A percentile compares a stretch with the other conserved stretches of the same genome.
phyloP scores from a whole-genome alignment of 2,329 filamentous ascomycete genomes.

The Fusarium sp. region DNA sequence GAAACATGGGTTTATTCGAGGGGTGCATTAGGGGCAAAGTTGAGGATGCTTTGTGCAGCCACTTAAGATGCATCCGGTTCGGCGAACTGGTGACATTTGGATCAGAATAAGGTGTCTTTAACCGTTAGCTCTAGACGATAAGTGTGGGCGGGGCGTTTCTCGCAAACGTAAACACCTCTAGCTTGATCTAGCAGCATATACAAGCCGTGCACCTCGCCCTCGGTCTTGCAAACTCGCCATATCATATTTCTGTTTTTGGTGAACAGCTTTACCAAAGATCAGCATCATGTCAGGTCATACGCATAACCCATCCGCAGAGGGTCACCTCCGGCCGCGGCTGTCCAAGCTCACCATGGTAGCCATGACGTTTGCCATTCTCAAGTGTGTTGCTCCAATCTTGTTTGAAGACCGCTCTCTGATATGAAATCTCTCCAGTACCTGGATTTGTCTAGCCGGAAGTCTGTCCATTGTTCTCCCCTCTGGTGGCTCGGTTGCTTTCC shows the following conservation, averaged over 20 bases:
- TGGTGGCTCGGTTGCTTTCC: constrained; percentile 56
- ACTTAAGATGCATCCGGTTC: not conserved
- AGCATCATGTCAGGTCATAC: constrained; percentile 16
- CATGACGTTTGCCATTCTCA: constrained; percentile 59
- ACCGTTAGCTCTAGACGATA: not conserved
- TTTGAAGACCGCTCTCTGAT: not conserved
- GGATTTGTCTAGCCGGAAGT: constrained; percentile 57
- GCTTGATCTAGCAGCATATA: constrained; percentile 6
- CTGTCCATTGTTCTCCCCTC: constrained; percentile 58
- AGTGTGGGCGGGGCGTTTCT: not conserved
- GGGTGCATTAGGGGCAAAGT: too few species aligned
- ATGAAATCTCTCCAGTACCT: constrained; percentile 27
- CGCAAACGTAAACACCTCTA: not conserved
- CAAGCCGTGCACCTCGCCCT: constrained; percentile 1
- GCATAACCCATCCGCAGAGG: constrained; percentile 27
- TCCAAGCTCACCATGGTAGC: constrained; percentile 59
- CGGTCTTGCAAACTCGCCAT: not conserved
- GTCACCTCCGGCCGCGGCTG: constrained; percentile 54
- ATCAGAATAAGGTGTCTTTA: not conserved
- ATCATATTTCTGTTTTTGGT: not conserved
- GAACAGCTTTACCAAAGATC: not conserved
- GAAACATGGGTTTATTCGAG: not conserved
- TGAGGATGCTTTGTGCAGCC: not conserved
- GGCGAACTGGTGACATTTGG: not conserved
- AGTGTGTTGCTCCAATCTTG: constrained; percentile 41